Base-by-base conservation (phyloP, 2,329 filamentous ascomycete genomes). In the Lasiodiplodia sp. region DNA sequence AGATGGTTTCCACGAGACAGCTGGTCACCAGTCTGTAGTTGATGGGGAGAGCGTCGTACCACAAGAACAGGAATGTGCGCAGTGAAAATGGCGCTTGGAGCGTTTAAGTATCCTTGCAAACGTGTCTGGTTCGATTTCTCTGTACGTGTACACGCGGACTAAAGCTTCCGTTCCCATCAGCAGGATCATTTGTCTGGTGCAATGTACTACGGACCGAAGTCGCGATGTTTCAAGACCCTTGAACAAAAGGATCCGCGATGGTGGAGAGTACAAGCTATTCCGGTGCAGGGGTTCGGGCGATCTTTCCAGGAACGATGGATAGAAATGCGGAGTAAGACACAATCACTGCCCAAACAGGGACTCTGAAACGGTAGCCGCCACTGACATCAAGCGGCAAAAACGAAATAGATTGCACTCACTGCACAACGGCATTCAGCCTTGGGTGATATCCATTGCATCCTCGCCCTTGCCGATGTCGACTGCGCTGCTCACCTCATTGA, bases 401-500 rank as follows among this genome's bases (percentile, higher is more conserved):
- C n/a, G 11, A 52, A 38, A 38, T 52, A 52, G 16, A 64, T 52
- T 52, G 47, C 28, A 37, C 60, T 64, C 47, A 52, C 44, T 64
- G 47, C 52, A 38, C 60, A 64, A 14, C 31, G 44, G 60, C 44
- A 52, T 64, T 64, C 60, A 64, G 18, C 65, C 65, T 56, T 60
- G 44, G 23, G 40, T 28, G 14, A 60, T 23, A 52, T 67, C 65
- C 44, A 67, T 60, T 23, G 55, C 65, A 40, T 67, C 65, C 55
- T 67, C 65, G 23, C 65, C 74, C 66, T 75, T 78, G 38, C 76
- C 77, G 67, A 93, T 92, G 78, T 97, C 94, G 18, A 96, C 94
- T 0, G 92, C 91, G 72, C 91, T 86, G 75, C 94, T 97, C 31
- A 94, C 91, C 74, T 97, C 93, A 34, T 97, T 91, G 79, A 98